Conservation (phyloP, 495 filamentous ascomycete genomes). For the Penicillium riverlandense region DNA sequence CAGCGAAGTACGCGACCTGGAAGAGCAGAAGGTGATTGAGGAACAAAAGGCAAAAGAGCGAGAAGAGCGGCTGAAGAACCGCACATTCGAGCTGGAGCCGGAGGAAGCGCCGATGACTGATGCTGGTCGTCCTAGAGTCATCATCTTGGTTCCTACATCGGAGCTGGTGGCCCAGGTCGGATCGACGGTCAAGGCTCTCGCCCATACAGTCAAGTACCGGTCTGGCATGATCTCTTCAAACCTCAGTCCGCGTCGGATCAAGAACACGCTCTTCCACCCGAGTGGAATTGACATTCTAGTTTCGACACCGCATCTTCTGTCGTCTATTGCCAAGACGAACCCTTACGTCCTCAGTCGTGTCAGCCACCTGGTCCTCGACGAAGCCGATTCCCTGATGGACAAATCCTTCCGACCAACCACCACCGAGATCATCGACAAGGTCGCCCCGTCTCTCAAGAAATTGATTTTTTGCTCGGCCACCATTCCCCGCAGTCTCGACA, state of each 20-base stretch:
- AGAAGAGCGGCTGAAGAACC: slow-evolving; percentile 42
- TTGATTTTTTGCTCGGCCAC: slow-evolving; percentile 96
- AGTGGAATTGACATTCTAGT: slow-evolving; percentile 80
- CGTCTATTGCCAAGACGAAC: slow-evolving; percentile 75
- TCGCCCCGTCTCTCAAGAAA: slow-evolving; percentile 70
- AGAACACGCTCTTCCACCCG: slow-evolving; percentile 73
- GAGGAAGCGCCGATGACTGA: slow-evolving; percentile 48
- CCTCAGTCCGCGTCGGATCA: slow-evolving; percentile 70
- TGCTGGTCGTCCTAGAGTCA: slow-evolving; percentile 68
- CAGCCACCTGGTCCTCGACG: slow-evolving; percentile 80
- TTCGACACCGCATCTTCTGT: slow-evolving; percentile 80
- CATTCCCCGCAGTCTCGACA: slow-evolving; percentile 83
- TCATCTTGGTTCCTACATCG: slow-evolving; percentile 88
- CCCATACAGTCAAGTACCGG: slow-evolving; percentile 77
- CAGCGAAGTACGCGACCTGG: slow-evolving; percentile 57
- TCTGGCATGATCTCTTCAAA: slow-evolving; percentile 71
- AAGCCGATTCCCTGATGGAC: slow-evolving; percentile 93
- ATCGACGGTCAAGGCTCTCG: slow-evolving; percentile 65
- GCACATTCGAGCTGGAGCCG: slow-evolving; percentile 46
- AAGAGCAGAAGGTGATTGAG: slow-evolving; percentile 44
- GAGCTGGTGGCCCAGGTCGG: slow-evolving; percentile 90
- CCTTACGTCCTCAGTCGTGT: slow-evolving; percentile 86
- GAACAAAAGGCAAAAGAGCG: slow-evolving; percentile 39
- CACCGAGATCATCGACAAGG: slow-evolving; percentile 68
- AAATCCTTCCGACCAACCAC: slow-evolving; percentile 82